phyloP scores from a whole-genome alignment of 805 yeast species.

The Cyberlindnera euphorbiae region DNA sequence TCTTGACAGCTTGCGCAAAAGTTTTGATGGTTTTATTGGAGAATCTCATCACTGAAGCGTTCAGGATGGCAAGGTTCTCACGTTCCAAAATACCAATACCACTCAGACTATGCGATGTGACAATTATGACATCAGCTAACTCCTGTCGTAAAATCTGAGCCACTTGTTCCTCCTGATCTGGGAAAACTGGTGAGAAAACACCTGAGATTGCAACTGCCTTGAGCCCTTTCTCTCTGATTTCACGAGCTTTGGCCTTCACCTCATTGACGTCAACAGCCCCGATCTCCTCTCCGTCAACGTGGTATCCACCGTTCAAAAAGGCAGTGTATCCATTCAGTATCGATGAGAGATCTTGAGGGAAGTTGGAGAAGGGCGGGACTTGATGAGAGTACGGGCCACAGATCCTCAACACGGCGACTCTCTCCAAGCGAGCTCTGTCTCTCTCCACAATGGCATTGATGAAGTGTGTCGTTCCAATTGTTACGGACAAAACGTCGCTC shows the following conservation, averaged over 20 bases:
- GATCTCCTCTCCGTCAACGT: slow-evolving; percentile 39
- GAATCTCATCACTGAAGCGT: slow-evolving; percentile 40
- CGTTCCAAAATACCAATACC: slow-evolving; percentile 43
- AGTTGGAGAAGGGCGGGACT: slow-evolving; percentile 40
- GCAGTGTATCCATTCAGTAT: slow-evolving; percentile 35
- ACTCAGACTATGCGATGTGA: slow-evolving; percentile 37
- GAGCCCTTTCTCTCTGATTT: slow-evolving; percentile 31
- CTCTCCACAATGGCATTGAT: slow-evolving; percentile 46
- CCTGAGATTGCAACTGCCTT: slow-evolving; percentile 37
- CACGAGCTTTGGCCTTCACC: slow-evolving; percentile 26
- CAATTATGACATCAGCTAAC: slow-evolving; percentile 32
- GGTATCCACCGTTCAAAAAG: slow-evolving; percentile 37
- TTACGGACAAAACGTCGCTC: slow-evolving; percentile 36
- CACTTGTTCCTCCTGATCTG: slow-evolving; percentile 34
- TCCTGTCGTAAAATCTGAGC: slow-evolving; percentile 30
- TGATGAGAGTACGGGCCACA: slow-evolving; percentile 39
- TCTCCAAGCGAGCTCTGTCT: slow-evolving; percentile 37
- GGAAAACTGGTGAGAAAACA: slow-evolving; percentile 36
- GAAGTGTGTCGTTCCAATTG: slow-evolving; percentile 49
- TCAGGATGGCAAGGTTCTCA: slow-evolving; percentile 43
- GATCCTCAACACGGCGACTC: slow-evolving; percentile 42
- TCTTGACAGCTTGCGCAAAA: slow-evolving; percentile 34
- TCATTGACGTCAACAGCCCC: slow-evolving; percentile 29
- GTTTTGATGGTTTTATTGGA: slow-evolving; percentile 38
- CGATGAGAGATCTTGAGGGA: slow-evolving; percentile 34